phyloP scores from a whole-genome alignment of 345 rosid genomes.

The Corchorus olitorius region DNA sequence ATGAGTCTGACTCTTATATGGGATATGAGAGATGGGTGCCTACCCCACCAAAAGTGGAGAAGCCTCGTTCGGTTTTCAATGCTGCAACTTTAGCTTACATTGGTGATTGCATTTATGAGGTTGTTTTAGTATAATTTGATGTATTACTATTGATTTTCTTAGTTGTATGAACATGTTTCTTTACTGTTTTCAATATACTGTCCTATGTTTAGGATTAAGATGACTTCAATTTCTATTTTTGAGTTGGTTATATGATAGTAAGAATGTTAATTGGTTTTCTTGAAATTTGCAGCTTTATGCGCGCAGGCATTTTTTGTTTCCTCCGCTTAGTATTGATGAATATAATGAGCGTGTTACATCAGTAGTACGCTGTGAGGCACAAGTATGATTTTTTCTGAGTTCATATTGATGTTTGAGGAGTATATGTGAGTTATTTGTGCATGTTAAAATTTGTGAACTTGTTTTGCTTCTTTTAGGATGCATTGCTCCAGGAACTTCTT shows the following conservation, averaged over 20 bases:
- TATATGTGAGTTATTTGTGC: conserved; percentile 10
- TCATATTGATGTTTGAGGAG: background rate
- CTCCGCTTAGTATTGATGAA: conserved; percentile 78
- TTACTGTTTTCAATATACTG: background rate
- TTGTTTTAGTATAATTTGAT: conserved; percentile 12
- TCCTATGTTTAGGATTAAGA: background rate
- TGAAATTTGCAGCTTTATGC: conserved; percentile 67
- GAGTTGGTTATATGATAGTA: background rate
- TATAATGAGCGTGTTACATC: conserved; percentile 74
- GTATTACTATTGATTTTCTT: conserved; percentile 2
- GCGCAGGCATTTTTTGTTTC: conserved; percentile 83
- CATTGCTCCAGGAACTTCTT: conserved; percentile 78
- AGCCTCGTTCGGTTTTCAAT: conserved; percentile 62
- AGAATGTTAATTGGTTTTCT: conserved; percentile 21
- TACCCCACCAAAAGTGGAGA: conserved; percentile 60
- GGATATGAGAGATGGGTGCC: conserved; percentile 72
- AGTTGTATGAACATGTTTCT: background rate
- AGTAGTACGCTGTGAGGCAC: conserved; percentile 93
- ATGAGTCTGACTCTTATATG: conserved; percentile 48
- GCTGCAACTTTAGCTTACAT: conserved; percentile 30
- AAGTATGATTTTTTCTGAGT: conserved; percentile 44
- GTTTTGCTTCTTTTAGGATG: conserved; percentile 56
- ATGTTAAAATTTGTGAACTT: conserved; percentile 11
- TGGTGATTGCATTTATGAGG: conserved; percentile 89
- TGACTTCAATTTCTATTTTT: background rate